These are phyloP conservation scores for Hymenoscyphus salicellus DNA, from an alignment of 2,329 filamentous ascomycete species.

Conservation along the genomic window DNA sequence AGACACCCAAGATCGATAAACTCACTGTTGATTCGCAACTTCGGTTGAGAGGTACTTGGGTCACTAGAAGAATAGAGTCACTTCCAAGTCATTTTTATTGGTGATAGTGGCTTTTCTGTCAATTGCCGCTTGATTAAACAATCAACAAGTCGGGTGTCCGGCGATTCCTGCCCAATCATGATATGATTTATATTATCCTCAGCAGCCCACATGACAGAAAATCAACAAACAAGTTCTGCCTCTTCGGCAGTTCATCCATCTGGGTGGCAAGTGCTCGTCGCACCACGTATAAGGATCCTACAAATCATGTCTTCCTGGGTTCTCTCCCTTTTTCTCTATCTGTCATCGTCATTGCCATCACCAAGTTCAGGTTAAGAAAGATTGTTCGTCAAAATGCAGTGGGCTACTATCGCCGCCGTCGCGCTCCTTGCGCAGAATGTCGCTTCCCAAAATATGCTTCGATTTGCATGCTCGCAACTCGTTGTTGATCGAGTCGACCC, in stretches of 20 bases:
- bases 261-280: constrained; percentile 3
- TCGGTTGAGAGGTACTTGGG: not conserved
- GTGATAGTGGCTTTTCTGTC: not conserved
- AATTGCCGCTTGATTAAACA: constrained; percentile 1
- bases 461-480: constrained; percentile 26
- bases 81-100: not conserved
- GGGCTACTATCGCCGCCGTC: constrained; percentile 35
- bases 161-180: constrained; percentile 5
- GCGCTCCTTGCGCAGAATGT: constrained; percentile 36
- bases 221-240: constrained; percentile 8
- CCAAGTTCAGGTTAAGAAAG: constrained; percentile 9
- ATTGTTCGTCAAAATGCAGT: constrained; percentile 34
- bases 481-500: constrained; percentile 25
- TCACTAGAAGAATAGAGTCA: not conserved
- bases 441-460: constrained; percentile 29
- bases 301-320: not conserved
- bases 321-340: not conserved
- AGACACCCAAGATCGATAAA: not conserved
- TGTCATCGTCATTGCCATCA: constrained; percentile 5
- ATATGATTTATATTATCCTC: constrained; percentile 7
- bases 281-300: constrained; percentile 10
- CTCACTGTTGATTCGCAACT: not conserved
- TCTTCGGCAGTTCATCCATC: constrained; percentile 9
- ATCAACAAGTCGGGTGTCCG: constrained; percentile 1
- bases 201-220: constrained; percentile 10